Evolutionary conservation across 345 rosid genomes (phyloP).

Genomic region (Mangifera indica): DNA sequence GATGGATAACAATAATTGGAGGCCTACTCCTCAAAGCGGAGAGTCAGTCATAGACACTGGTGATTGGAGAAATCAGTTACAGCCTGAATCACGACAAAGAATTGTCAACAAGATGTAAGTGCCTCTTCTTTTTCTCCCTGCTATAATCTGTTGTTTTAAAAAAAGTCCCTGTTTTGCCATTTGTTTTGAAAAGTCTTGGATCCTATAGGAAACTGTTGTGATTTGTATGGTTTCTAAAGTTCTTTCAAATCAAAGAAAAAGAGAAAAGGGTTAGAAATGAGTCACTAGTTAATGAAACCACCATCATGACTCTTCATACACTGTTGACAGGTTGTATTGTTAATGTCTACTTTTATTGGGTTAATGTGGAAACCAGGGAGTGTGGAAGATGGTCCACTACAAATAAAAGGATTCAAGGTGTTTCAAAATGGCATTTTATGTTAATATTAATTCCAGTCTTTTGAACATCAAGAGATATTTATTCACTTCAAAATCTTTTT

Average conservation of each 20-base stretch:
- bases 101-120: conserved; percentile 32
- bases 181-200: neutral
- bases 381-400: neutral
- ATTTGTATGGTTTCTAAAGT: neutral
- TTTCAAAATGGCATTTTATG: neutral
- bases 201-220: neutral
- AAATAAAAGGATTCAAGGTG: neutral
- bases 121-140: neutral
- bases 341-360: neutral
- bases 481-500: too few species aligned
- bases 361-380: neutral
- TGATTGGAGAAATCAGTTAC: conserved; percentile 62
- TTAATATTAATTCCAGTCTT: neutral
- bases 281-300: neutral
- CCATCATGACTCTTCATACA: neutral
- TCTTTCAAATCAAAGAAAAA: neutral
- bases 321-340: neutral
- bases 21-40: conserved; percentile 37
- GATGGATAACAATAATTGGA: conserved; percentile 49
- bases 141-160: neutral
- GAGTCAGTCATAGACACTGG: conserved; percentile 41
- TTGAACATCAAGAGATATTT: neutral
- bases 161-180: neutral
- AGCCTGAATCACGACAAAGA: conserved; percentile 38
- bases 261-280: neutral